Conservation (phyloP, 768 basidiomycete species). For the Mrakia hoshinonis region DNA sequence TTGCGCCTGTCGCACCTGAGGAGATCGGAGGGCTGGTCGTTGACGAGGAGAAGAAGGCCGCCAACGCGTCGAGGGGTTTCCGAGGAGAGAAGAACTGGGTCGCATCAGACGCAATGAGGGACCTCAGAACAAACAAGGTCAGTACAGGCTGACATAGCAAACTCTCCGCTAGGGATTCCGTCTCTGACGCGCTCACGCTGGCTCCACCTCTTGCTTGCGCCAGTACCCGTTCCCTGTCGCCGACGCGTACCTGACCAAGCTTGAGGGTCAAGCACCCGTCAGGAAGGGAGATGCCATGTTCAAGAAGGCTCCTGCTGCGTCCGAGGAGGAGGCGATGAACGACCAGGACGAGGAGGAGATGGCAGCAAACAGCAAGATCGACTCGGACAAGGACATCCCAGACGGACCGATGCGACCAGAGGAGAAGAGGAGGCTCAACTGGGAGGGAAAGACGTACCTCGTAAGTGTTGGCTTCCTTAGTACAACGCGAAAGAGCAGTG, state of each 20-base stretch:
- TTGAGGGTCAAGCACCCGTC: slow-evolving; percentile 37
- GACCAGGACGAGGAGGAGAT: slow-evolving; percentile 24
- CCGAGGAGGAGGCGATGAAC: slow-evolving; percentile 30
- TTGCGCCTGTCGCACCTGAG: slow-evolving; percentile 45
- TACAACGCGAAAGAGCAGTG: too few species aligned
- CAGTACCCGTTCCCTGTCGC: slow-evolving; percentile 62
- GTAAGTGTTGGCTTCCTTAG: slow-evolving; percentile 44
- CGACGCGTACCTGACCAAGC: slow-evolving; percentile 51
- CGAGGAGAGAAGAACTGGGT: slow-evolving; percentile 58
- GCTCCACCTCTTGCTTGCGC: neutral
- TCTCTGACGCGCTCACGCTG: neutral
- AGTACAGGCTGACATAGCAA: too few species aligned
- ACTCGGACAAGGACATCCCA: slow-evolving; percentile 44
- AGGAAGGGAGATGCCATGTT: neutral
- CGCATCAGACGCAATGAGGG: slow-evolving; percentile 51
- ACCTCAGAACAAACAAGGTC: slow-evolving; percentile 63
- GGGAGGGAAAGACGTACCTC: slow-evolving; percentile 80
- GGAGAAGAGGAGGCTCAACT: slow-evolving; percentile 81
- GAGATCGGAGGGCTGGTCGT: slow-evolving; percentile 43
- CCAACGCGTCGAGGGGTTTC: slow-evolving; percentile 41
- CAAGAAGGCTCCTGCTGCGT: neutral
- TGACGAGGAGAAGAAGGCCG: slow-evolving; percentile 46
- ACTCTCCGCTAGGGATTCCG: too few species aligned
- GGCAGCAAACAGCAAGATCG: slow-evolving; percentile 35
- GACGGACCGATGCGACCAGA: slow-evolving; percentile 61